A percentile compares a stretch with the other conserved stretches of the same genome.
Evolutionary conservation across 768 basidiomycete species (phyloP).

Genomic region (Rhizopogon salebrosus): DNA sequence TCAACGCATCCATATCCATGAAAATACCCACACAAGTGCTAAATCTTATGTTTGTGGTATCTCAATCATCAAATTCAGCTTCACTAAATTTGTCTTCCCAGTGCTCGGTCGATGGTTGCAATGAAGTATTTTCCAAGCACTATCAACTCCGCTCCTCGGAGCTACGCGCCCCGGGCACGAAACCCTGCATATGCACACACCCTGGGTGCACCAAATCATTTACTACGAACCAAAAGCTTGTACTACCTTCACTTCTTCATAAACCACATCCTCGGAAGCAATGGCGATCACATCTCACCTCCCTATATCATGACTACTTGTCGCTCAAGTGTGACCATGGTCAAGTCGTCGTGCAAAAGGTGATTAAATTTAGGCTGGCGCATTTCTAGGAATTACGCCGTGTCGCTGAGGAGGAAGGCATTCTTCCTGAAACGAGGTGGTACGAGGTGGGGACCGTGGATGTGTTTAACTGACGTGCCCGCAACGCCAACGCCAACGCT

Average conservation of each 20-base stretch:
- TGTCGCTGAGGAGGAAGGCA: conserved; percentile 48
- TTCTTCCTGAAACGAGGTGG: conserved; percentile 49
- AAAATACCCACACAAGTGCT: conserved; percentile 64
- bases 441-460: conserved; percentile 56
- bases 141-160: conserved; percentile 69
- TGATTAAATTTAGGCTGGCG: conserved; percentile 57
- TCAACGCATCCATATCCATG: conserved; percentile 77
- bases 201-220: conserved; percentile 82
- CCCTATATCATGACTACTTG: conserved; percentile 54
- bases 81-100: conserved; percentile 22
- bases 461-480: conserved; percentile 50
- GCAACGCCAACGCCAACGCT: conserved; percentile 55
- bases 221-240: conserved; percentile 71
- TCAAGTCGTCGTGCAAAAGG: conserved; percentile 37
- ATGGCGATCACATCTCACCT: conserved; percentile 67
- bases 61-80: neutral
- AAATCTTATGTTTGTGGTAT: conserved; percentile 59
- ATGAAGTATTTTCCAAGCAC: conserved; percentile 72
- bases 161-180: conserved; percentile 76
- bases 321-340: conserved; percentile 44
- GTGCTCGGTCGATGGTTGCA: conserved; percentile 67
- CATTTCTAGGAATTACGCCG: conserved; percentile 46
- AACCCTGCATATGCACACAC: conserved; percentile 73
- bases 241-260: neutral
- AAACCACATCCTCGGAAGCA: conserved; percentile 31